A percentile compares a stretch with the other conserved stretches of the same genome.
Evolutionary conservation across 768 basidiomycete genomes (phyloP).

Genomic region (Lactarius evosmus): DNA sequence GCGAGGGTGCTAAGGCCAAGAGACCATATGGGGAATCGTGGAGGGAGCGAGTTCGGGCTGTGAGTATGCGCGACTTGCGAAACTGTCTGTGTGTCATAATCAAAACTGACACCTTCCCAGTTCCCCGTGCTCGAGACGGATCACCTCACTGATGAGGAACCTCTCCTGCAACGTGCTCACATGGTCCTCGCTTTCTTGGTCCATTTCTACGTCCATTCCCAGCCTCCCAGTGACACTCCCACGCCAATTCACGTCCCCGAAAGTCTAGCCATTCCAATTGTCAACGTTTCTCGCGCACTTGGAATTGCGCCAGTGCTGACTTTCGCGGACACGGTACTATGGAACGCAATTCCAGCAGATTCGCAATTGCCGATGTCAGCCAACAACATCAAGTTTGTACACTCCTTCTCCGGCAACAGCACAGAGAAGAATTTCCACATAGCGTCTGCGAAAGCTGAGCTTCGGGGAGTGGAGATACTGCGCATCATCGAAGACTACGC

Average conservation of each 20-base stretch:
- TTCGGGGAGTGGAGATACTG: slow-evolving; percentile 83
- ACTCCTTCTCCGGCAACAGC: slow-evolving; percentile 79
- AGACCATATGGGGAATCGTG: slow-evolving; percentile 60
- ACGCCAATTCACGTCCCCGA: slow-evolving; percentile 61
- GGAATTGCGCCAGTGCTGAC: slow-evolving; percentile 93
- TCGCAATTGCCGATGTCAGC: slow-evolving; percentile 55
- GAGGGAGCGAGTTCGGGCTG: slow-evolving; percentile 59
- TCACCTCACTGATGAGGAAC: slow-evolving; percentile 50
- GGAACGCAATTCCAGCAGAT: slow-evolving; percentile 75
- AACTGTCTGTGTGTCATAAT: background rate
- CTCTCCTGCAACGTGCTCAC: slow-evolving; percentile 78
- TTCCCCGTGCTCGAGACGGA: slow-evolving; percentile 67
- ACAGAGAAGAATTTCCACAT: slow-evolving; percentile 87
- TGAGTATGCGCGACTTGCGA: slow-evolving; percentile 39
- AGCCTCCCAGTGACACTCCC: slow-evolving; percentile 43
- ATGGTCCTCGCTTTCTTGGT: slow-evolving; percentile 85
- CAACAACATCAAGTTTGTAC: slow-evolving; percentile 70
- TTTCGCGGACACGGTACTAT: slow-evolving; percentile 93
- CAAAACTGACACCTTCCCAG: slow-evolving; percentile 37
- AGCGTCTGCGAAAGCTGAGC: slow-evolving; percentile 78
- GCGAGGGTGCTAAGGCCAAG: slow-evolving; percentile 46
- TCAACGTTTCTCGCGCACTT: slow-evolving; percentile 68
- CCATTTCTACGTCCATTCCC: slow-evolving; percentile 88
- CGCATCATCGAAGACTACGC: slow-evolving; percentile 85
- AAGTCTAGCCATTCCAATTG: slow-evolving; percentile 73